These are phyloP conservation scores for Telfairia occidentalis DNA, from an alignment of 331 rosid species.

Conservation along the genomic window DNA sequence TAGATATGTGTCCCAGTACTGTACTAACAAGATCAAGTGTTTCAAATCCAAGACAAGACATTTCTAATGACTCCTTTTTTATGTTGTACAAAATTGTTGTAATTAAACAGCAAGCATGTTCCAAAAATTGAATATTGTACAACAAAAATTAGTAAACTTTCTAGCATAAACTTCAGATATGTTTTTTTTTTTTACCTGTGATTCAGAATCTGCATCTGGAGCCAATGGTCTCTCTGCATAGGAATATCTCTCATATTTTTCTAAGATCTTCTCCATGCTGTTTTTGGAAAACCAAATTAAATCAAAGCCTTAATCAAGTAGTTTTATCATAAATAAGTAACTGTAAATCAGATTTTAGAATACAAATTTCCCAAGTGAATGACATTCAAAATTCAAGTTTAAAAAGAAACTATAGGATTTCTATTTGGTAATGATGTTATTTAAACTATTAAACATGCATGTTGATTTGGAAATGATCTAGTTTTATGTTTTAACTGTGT, in stretches of 20 bases:
- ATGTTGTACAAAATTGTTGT: background rate
- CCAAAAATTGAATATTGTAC: background rate
- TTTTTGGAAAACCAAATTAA: conserved; percentile 1
- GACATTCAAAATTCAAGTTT: background rate
- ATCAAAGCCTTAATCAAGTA: background rate
- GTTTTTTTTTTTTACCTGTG: conserved; percentile 31
- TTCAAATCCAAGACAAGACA: background rate
- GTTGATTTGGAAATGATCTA: background rate
- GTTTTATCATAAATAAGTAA: background rate
- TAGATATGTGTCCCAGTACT: too few relatives aligned
- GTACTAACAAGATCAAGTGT: background rate
- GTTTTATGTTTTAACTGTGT: too few relatives aligned
- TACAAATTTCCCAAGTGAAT: background rate
- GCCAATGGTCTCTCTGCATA: conserved; percentile 23
- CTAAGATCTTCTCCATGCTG: conserved; percentile 60
- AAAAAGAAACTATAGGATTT: background rate
- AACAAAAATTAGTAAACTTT: background rate
- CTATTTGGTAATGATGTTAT: background rate
- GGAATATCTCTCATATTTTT: conserved; percentile 50
- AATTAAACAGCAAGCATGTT: background rate
- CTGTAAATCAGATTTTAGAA: background rate
- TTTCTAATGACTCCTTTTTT: background rate
- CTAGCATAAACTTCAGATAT: background rate
- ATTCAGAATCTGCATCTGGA: conserved; percentile 21
- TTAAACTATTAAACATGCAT: too few relatives aligned